Conservation (phyloP, 331 rosid genomes). For the Quercus phellos region DNA sequence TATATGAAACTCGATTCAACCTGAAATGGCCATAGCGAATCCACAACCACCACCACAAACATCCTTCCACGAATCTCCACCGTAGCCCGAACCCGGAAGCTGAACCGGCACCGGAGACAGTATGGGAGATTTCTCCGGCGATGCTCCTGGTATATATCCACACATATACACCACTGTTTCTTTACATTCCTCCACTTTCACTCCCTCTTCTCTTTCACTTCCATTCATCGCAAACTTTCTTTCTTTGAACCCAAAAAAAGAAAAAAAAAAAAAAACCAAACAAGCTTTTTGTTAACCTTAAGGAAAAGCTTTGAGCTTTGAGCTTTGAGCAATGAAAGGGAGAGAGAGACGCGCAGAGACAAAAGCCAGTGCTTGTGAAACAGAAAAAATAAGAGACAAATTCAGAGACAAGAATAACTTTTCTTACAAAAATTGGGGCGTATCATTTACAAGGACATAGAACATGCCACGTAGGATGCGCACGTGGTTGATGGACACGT, state of each 20-base stretch:
- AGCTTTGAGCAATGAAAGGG: too few relatives aligned
- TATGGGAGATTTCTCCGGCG: slow-evolving; percentile 57
- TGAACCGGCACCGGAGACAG: slow-evolving; percentile 45
- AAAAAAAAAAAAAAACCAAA: too few relatives aligned
- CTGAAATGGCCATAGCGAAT: slow-evolving; percentile 84
- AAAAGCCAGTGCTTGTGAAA: too few relatives aligned
- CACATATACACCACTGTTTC: slow-evolving; percentile 65
- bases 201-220: slow-evolving; percentile 31
- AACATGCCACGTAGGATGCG: slow-evolving; percentile 36
- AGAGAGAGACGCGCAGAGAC: too few relatives aligned
- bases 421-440: neutral
- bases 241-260: too few relatives aligned
- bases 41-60: slow-evolving; percentile 90
- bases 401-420: neutral
- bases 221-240: slow-evolving; percentile 39
- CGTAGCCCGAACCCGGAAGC: slow-evolving; percentile 27
- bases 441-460: slow-evolving; percentile 43
- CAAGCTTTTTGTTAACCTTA: neutral
- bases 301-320: too few relatives aligned
- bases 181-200: slow-evolving; percentile 34
- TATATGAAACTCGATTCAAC: slow-evolving; percentile 28
- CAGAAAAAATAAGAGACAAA: too few relatives aligned
- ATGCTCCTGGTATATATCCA: slow-evolving; percentile 87
- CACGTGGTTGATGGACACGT: slow-evolving; percentile 42
- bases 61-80: slow-evolving; percentile 59